phyloP scores from a whole-genome alignment of 495 filamentous ascomycete species.

The Hypoxylon fragiforme region DNA sequence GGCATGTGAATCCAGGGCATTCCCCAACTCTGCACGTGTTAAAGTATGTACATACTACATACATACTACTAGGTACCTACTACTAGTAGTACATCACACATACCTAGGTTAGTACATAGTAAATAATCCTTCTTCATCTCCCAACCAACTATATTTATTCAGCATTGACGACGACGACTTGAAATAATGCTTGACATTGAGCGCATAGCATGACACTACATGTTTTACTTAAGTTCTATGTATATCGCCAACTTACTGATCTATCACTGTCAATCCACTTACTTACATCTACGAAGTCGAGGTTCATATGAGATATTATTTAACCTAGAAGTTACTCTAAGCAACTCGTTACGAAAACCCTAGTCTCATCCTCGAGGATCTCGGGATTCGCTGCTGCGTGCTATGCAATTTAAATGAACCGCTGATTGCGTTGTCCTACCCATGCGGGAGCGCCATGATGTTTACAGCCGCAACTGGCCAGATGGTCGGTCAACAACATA shows the following conservation, averaged over 20 bases:
- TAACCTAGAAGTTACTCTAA: no score
- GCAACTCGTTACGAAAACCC: slow-evolving; percentile 16
- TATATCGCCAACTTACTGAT: slow-evolving; percentile 2
- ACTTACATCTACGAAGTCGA: no score
- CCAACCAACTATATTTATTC: background rate
- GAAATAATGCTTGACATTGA: slow-evolving; percentile 1
- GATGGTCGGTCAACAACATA: slow-evolving; percentile 27
- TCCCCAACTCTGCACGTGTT: background rate
- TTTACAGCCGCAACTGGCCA: slow-evolving; percentile 21
- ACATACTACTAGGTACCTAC: no score
- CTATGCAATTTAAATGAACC: slow-evolving; percentile 33
- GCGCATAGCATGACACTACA: slow-evolving; percentile 25
- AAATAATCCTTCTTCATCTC: slow-evolving; percentile 23
- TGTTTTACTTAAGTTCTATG: slow-evolving; percentile 19
- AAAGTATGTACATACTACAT: background rate
- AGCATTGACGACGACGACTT: background rate
- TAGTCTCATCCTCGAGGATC: slow-evolving; percentile 30
- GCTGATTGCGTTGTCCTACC: slow-evolving; percentile 31
- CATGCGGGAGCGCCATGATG: slow-evolving; percentile 14
- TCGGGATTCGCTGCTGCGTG: slow-evolving; percentile 30
- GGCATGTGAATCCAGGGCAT: background rate
- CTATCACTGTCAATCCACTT: no score
- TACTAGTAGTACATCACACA: slow-evolving; percentile 3
- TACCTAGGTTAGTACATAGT: slow-evolving; percentile 11
- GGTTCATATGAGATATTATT: no score